Conservation (phyloP, 805 yeast genomes). For the Candida vartiovaarae region DNA sequence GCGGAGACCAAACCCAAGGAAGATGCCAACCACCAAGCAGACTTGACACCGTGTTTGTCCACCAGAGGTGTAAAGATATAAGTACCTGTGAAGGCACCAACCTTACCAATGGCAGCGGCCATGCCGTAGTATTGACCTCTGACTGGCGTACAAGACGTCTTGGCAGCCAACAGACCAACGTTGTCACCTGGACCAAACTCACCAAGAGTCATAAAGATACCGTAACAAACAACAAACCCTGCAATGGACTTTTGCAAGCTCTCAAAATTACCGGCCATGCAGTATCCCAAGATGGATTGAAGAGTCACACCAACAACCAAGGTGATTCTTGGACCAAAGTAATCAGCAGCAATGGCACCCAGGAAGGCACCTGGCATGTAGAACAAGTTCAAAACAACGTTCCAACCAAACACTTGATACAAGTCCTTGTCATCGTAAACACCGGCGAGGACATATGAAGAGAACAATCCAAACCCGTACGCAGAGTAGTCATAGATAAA, state of each 20-base stretch:
- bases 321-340: slow-evolving; percentile 84
- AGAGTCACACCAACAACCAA: slow-evolving; percentile 56
- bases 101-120: slow-evolving; percentile 87
- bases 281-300: slow-evolving; percentile 76
- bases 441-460: slow-evolving; percentile 56
- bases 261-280: slow-evolving; percentile 69
- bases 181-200: slow-evolving; percentile 95
- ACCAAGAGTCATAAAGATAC: slow-evolving; percentile 81
- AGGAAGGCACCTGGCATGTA: slow-evolving; percentile 85
- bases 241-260: slow-evolving; percentile 55
- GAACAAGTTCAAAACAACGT: slow-evolving; percentile 78
- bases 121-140: slow-evolving; percentile 89
- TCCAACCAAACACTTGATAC: slow-evolving; percentile 85
- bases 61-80: slow-evolving; percentile 82
- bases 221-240: slow-evolving; percentile 79
- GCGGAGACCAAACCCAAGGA: slow-evolving; percentile 71
- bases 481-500: slow-evolving; percentile 84
- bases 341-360: slow-evolving; percentile 84
- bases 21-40: slow-evolving; percentile 79
- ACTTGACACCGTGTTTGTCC: slow-evolving; percentile 56
- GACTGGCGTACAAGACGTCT: slow-evolving; percentile 78
- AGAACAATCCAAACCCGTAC: slow-evolving; percentile 83
- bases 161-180: slow-evolving; percentile 81
- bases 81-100: slow-evolving; percentile 90
- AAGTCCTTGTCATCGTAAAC: slow-evolving; percentile 55